Evolutionary conservation across 495 filamentous ascomycete genomes (phyloP).

Genomic region (Beverwykella pulmonaria): DNA sequence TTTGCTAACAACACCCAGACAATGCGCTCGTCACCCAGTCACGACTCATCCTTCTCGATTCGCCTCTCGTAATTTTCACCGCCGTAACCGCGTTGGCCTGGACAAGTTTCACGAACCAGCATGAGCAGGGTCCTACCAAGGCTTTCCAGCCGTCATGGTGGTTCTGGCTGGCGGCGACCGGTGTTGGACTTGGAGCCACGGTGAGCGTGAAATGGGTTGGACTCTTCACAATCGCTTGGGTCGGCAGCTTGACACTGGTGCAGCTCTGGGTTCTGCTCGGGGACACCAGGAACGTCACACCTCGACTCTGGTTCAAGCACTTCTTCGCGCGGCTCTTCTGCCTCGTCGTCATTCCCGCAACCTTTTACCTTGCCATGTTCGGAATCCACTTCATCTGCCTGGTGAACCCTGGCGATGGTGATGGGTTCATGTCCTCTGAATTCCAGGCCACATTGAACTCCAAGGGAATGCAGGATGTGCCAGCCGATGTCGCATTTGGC

Average conservation of each 20-base stretch:
- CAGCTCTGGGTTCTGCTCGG: conserved; percentile 95
- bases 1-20: conserved; percentile 56
- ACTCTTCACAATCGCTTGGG: conserved; percentile 97
- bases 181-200: conserved; percentile 85
- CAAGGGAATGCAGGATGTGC: conserved; percentile 92
- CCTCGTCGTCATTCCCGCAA: conserved; percentile 84
- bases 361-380: conserved; percentile 95
- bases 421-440: conserved; percentile 99
- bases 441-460: conserved; percentile 97
- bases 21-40: conserved; percentile 95
- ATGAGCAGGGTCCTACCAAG: conserved; percentile 83
- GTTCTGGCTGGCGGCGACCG: conserved; percentile 93
- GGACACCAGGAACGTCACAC: conserved; percentile 79
- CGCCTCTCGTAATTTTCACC: conserved; percentile 90
- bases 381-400: conserved; percentile 93
- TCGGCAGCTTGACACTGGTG: conserved; percentile 84
- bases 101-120: conserved; percentile 92
- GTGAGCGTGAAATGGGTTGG: conserved; percentile 99
- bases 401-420: conserved; percentile 91
- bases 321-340: conserved; percentile 90
- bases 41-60: conserved; percentile 92
- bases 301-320: conserved; percentile 90
- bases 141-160: conserved; percentile 92
- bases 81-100: conserved; percentile 89
- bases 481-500: conserved; percentile 87